Conservation (phyloP, 371 early-diverging fungal genomes). For the Mucor piriformis region DNA sequence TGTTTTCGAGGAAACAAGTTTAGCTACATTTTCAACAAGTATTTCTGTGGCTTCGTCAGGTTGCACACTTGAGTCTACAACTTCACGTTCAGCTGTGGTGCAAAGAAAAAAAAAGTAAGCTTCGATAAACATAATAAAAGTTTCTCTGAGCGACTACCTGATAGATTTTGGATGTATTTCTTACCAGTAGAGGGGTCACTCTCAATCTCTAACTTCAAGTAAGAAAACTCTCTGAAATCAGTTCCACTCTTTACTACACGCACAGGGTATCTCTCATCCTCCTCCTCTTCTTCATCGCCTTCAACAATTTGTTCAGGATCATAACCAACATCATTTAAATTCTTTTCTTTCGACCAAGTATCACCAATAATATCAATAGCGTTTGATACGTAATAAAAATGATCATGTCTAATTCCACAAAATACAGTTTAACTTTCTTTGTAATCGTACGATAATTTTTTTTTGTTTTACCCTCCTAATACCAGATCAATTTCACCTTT, state of each 20-base stretch:
- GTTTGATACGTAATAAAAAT: conserved; percentile 58
- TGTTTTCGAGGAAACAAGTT: conserved; percentile 46
- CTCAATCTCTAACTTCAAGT: conserved; percentile 39
- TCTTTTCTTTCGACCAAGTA: conserved; percentile 30
- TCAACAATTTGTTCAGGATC: conserved; percentile 28
- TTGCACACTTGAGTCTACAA: conserved; percentile 35
- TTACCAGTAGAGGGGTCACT: conserved; percentile 15
- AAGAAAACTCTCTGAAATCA: conserved; percentile 64
- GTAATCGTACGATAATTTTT: not conserved
- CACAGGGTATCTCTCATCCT: conserved; percentile 22
- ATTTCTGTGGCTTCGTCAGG: conserved; percentile 41
- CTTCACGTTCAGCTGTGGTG: conserved; percentile 37
- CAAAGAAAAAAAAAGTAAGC: not conserved
- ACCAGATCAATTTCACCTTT: conserved; percentile 59
- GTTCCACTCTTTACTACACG: conserved; percentile 67
- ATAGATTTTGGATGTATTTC: conserved; percentile 27
- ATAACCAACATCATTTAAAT: conserved; percentile 36
- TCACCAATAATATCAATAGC: conserved; percentile 43
- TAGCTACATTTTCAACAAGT: conserved; percentile 43
- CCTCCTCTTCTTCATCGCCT: conserved; percentile 16
- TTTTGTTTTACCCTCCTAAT: conserved; percentile 56
- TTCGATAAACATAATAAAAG: too few relatives aligned
- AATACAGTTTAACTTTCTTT: not conserved
- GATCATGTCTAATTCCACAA: conserved; percentile 76
- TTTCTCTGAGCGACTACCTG: too few relatives aligned